Evolutionary conservation across 1,139 yeast genomes (phyloP), one percentile per base, ranked within the genome.

Genomic region (Kazachstania sp.): DNA sequence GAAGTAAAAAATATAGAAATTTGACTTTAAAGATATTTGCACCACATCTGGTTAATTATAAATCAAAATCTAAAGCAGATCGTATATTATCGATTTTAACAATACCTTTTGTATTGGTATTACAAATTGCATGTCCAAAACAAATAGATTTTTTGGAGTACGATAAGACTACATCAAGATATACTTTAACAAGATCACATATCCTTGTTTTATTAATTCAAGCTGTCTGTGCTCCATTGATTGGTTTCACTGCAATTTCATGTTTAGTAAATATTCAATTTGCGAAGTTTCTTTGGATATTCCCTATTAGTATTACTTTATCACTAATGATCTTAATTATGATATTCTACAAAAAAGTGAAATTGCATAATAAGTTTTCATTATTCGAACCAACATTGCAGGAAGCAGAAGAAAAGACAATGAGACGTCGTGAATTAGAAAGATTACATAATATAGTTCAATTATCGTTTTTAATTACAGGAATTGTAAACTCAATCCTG

Each of bases 401-500:
- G 3, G 43, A 45, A 15, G 51, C 50, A 6, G 53, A 51, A 13
- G 46, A 45, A 15, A 51, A 54, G 30, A 54, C 51, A 36, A 45
- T 45, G 39, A 54, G 49, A 36, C 49, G 57, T 36, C 53, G 59
- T 45, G 45, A 39, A 31, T 28, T 57, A 6, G 60, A 57, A 32
- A 49, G 38, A 36, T 39, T 52, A 11, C 50, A 51, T 13, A 45
- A 49, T 20, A 16, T 49, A 8, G 36, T 58, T 2, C 53, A 45
- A 32, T 39, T 49, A 3, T 30, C 48, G 4, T 58, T 53, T 28
- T 44, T 57, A 16, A 51, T 71, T 1, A 39, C 76, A 1, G 97
- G 98, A 0, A 80, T 88, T 48, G 90, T 96, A 1, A 79, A 84
- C 23, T 88, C 86, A 56, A 81, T 88, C n/a, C 82, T 92, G n/a